Evolutionary conservation across 495 filamentous ascomycete genomes (phyloP).

Genomic region (Gamarada debralockiae): DNA sequence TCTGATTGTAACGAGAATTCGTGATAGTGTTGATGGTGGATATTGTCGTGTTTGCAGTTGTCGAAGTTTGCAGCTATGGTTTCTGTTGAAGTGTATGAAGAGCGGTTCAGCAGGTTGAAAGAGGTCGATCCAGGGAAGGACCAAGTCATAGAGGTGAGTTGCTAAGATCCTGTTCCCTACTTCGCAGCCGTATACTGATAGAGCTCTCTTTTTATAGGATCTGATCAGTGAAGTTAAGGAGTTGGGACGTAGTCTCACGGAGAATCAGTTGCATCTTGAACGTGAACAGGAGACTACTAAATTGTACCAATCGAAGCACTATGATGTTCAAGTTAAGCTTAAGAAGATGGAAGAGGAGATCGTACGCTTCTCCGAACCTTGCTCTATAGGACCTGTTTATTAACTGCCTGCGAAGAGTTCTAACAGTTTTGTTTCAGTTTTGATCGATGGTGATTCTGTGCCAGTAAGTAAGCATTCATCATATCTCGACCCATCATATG

Average conservation of each 20-base stretch:
- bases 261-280: conserved; percentile 29
- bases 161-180: background rate
- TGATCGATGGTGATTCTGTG: conserved; percentile 29
- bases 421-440: conserved; percentile 24
- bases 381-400: background rate
- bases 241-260: conserved; percentile 19
- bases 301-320: background rate
- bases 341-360: background rate
- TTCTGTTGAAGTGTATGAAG: background rate
- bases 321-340: background rate
- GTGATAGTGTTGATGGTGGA: background rate
- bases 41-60: background rate
- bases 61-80: background rate
- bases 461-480: background rate
- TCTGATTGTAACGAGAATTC: background rate
- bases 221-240: conserved; percentile 32
- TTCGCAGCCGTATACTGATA: background rate
- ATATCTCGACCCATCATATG: background rate
- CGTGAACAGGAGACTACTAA: conserved; percentile 26
- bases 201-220: conserved; percentile 23
- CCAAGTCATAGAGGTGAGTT: background rate
- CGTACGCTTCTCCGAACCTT: background rate
- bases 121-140: background rate
- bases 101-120: background rate
- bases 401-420: background rate